Evolutionary conservation across 805 yeast genomes (phyloP).

Genomic region (Ogataea degrootiae): DNA sequence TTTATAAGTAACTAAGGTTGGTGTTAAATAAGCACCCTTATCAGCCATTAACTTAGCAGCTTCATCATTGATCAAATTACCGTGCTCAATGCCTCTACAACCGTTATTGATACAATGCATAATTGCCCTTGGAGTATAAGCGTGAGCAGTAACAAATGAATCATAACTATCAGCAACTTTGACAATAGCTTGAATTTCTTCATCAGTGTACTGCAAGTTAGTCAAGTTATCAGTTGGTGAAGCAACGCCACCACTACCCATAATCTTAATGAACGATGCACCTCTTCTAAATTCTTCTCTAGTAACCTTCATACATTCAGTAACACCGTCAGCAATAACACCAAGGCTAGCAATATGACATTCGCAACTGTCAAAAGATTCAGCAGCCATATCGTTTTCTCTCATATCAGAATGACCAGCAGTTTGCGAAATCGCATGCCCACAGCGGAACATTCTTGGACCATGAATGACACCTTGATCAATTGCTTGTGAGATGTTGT

Average conservation of each 20-base stretch:
- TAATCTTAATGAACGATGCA: slow-evolving; percentile 25
- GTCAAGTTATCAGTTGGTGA: slow-evolving; percentile 26
- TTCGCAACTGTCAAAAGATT: slow-evolving; percentile 21
- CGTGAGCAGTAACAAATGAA: slow-evolving; percentile 28
- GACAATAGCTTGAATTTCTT: slow-evolving; percentile 24
- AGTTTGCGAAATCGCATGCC: slow-evolving; percentile 25
- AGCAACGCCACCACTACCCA: slow-evolving; percentile 30
- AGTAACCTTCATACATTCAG: slow-evolving; percentile 21
- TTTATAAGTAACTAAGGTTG: slow-evolving; percentile 27
- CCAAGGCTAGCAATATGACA: slow-evolving; percentile 22
- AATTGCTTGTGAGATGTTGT: slow-evolving; percentile 20
- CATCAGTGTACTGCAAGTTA: slow-evolving; percentile 23
- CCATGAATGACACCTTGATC: slow-evolving; percentile 24
- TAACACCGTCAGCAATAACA: slow-evolving; percentile 24
- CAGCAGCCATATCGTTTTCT: slow-evolving; percentile 19
- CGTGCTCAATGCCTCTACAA: slow-evolving; percentile 28
- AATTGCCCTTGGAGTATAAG: slow-evolving; percentile 24
- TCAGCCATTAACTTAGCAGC: slow-evolving; percentile 24
- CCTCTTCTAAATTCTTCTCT: slow-evolving; percentile 27
- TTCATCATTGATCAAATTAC: slow-evolving; percentile 25
- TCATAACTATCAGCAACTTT: slow-evolving; percentile 23
- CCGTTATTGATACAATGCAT: slow-evolving; percentile 23
- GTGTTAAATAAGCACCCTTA: slow-evolving; percentile 22
- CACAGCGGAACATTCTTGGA: slow-evolving; percentile 23
- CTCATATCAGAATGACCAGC: slow-evolving; percentile 28